phyloP scores from a whole-genome alignment of 139 green algal genomes.

The Auxenochlorella protothecoides region DNA sequence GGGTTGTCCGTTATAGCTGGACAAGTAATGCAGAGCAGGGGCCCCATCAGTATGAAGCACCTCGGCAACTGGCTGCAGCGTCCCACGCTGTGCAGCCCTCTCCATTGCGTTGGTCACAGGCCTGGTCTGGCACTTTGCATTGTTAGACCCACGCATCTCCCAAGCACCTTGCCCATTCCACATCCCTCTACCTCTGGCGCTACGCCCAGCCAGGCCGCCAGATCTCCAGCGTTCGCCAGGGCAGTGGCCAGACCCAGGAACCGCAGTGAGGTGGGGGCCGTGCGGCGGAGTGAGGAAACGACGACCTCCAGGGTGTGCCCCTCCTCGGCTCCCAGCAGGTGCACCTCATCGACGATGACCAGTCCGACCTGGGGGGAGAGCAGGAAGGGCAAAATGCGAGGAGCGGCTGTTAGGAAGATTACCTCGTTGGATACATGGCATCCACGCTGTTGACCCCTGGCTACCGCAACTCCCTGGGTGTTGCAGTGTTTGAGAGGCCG shows the following conservation, averaged over 20 bases:
- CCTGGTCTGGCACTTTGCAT: too few species aligned
- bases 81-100: slow-evolving; percentile 13
- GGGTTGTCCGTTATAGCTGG: too few species aligned
- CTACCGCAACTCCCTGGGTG: too few species aligned
- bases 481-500: too few species aligned
- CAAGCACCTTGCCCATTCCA: too few species aligned
- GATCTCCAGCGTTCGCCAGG: slow-evolving; percentile 87
- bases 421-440: too few species aligned
- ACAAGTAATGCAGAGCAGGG: background rate
- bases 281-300: slow-evolving; percentile 27
- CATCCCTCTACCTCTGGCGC: too few species aligned
- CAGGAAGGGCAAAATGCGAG: too few species aligned
- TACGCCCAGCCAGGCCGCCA: slow-evolving; percentile 91
- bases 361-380: slow-evolving; percentile 54
- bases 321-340: slow-evolving; percentile 88
- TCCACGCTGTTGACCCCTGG: too few species aligned
- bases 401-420: too few species aligned
- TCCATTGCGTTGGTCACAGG: background rate
- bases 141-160: too few species aligned
- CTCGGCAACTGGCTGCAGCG: background rate
- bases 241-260: slow-evolving; percentile 94
- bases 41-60: background rate
- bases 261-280: slow-evolving; percentile 12
- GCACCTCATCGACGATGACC: slow-evolving; percentile 97
- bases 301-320: slow-evolving; percentile 94